Base-by-base conservation (phyloP, 2,329 filamentous ascomycete species). In the Cercospora zeae-maydis region DNA sequence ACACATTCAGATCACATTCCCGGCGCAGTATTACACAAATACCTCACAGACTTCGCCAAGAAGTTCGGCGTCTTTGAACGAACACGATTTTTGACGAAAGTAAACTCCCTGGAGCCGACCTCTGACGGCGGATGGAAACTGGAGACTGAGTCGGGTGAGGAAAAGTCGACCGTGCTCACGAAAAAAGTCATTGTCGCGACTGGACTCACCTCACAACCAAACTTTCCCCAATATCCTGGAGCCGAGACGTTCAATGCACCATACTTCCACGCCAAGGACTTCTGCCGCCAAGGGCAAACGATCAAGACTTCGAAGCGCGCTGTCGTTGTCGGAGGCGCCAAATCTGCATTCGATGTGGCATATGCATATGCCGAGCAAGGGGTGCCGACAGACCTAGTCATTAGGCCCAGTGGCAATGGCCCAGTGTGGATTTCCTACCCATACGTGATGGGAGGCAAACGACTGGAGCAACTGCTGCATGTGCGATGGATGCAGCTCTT, bases 401-500 rank as follows among this genome's bases (percentile, higher is more conserved):
- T 88, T 60, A 80, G 85, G 49, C 76, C 80, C n/a, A 80, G 75
- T n/a, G 85, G 85, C 3, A 80, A 82, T 62, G 86, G 87, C 0
- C 85, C 87, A 0, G 77, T 79, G 0, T 89, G 82, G 81, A 83
- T 89, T 74, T 75, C 83, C 0, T 83, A 84, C 1, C 75, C 83
- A 1, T 86, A 85, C 60, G 86, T 90, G 14, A 89, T 88, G 1
- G 87, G 87, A 0, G 71, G 89, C n/a, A 87, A 87, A 73, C 55
- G 69, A 82, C 77, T 91, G 0, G 88, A 92, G 74, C 85, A 88
- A 69, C 80, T 92, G 4, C 82, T 88, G 3, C 83, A 84, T 33
- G 88, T 84, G 0, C 85, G 90, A 0, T 81, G 89, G 66, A 76
- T 92, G 58, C 89, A 86, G 1, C 92, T 88, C 86, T 86, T 93